Conservation (phyloP, 2,329 filamentous ascomycete species). For the Aspergillus brunneoviolaceus region DNA sequence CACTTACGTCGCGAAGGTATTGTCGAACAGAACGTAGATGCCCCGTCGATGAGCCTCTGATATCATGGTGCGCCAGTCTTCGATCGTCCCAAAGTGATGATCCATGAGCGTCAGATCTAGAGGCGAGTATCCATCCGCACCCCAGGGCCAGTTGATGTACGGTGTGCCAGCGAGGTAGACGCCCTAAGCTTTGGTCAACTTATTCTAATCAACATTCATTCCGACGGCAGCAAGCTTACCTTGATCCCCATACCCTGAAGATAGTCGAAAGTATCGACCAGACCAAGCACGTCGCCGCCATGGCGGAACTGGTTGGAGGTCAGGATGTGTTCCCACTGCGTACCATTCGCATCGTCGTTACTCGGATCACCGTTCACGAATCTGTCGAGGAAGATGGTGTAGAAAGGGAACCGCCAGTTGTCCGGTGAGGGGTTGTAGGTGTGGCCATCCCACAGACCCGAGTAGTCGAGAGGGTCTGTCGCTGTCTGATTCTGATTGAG, state of each 20-base stretch:
- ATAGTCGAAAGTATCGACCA: constrained; percentile 62
- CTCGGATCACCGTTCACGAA: constrained; percentile 63
- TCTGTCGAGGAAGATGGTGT: constrained; percentile 62
- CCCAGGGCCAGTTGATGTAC: constrained; percentile 64
- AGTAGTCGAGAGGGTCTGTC: constrained; percentile 56
- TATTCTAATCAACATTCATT: neutral
- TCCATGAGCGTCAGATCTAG: constrained; percentile 63
- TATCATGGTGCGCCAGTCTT: constrained; percentile 56
- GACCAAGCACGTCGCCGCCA: constrained; percentile 58
- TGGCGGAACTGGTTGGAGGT: constrained; percentile 61
- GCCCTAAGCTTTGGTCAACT: constrained; percentile 37
- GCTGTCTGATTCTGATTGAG: constrained; percentile 60
- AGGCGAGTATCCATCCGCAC: constrained; percentile 58
- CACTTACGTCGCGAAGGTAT: constrained; percentile 60
- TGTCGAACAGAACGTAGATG: constrained; percentile 66
- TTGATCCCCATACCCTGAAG: constrained; percentile 63
- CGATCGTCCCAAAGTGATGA: constrained; percentile 59
- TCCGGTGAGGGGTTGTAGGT: constrained; percentile 53
- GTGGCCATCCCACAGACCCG: constrained; percentile 54
- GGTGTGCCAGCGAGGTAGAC: constrained; percentile 62
- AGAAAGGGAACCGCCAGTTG: constrained; percentile 65
- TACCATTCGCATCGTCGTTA: constrained; percentile 63
- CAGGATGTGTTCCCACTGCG: constrained; percentile 59
- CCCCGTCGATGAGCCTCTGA: constrained; percentile 57
- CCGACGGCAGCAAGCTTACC: constrained; percentile 30